Conservation (phyloP, 768 basidiomycete species). For the Lanmaoa rubissima region DNA sequence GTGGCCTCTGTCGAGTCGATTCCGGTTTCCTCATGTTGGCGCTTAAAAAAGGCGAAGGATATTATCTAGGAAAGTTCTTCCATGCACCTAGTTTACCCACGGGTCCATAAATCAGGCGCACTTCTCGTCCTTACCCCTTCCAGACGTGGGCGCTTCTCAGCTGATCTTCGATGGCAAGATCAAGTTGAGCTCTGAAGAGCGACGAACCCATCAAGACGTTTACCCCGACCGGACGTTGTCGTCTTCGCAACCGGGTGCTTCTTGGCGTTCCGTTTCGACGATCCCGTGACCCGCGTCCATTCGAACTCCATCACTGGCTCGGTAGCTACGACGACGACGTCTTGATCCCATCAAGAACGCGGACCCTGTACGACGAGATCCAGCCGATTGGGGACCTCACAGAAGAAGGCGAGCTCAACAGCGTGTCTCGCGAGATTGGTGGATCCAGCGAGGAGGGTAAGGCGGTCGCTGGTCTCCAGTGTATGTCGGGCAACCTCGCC, state of each 20-base stretch:
- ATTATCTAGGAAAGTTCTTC: constrained; percentile 53
- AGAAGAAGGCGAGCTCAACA: constrained; percentile 24
- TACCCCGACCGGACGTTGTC: constrained; percentile 37
- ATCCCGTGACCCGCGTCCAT: neutral
- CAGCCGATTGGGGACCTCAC: constrained; percentile 23
- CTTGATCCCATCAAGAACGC: neutral
- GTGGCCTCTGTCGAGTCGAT: constrained; percentile 46
- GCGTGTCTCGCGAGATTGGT: constrained; percentile 46
- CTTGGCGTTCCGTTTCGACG: neutral
- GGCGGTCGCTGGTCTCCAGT: constrained; percentile 41
- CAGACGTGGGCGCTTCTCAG: constrained; percentile 39
- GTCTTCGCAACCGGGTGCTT: constrained; percentile 8
- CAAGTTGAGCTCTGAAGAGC: constrained; percentile 31
- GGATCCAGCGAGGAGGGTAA: constrained; percentile 22
- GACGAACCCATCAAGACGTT: constrained; percentile 28
- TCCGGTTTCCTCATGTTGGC: constrained; percentile 49
- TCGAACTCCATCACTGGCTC: neutral
- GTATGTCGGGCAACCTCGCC: constrained; percentile 59
- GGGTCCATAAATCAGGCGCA: neutral
- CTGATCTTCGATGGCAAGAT: constrained; percentile 45
- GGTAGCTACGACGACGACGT: constrained; percentile 9
- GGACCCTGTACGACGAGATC: neutral
- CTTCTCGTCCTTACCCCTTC: too few relatives aligned
- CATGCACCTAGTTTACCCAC: too few relatives aligned
- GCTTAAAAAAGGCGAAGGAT: constrained; percentile 53